Evolutionary conservation across 108 stramenopile genomes (phyloP).

Genomic region (Seminavis robusta): DNA sequence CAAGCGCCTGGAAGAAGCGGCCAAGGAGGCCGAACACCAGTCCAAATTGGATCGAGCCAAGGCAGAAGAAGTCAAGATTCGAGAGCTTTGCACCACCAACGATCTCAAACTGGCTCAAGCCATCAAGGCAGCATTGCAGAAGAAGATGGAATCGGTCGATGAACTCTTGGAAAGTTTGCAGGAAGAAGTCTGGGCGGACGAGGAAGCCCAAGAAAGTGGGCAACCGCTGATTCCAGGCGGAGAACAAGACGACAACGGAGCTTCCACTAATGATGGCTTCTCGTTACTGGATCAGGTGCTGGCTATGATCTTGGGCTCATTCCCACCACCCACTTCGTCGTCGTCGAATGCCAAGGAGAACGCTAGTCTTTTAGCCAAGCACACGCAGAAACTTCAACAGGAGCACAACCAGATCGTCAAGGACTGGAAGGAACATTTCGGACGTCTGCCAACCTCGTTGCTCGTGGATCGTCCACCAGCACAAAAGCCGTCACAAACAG

Average conservation of each 20-base stretch:
- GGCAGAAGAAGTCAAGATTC: not conserved
- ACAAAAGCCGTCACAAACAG: conserved; percentile 1
- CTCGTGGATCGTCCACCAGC: not conserved
- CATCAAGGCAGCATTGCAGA: conserved; percentile 2
- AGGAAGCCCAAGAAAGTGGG: conserved; percentile 19
- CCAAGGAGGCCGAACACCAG: not conserved
- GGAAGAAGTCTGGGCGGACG: conserved; percentile 42
- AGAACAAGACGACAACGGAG: not conserved
- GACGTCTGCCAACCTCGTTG: conserved; percentile 30
- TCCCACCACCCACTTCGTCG: no score
- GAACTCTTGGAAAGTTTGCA: conserved; percentile 34
- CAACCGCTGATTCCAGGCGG: not conserved
- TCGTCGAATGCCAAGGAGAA: not conserved
- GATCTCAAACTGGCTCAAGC: conserved; percentile 31
- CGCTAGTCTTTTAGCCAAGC: not conserved
- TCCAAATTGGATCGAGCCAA: not conserved
- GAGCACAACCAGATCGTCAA: conserved; percentile 17
- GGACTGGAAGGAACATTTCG: conserved; percentile 35
- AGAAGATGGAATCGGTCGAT: conserved; percentile 30
- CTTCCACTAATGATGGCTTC: no score
- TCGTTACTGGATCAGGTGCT: conserved; percentile 37
- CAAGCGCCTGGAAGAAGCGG: not conserved
- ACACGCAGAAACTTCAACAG: not conserved
- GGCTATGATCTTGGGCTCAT: conserved; percentile 44
- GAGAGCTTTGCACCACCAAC: conserved; percentile 7